phyloP scores from a whole-genome alignment of 805 yeast genomes.

The Candida methanosorbosa region DNA sequence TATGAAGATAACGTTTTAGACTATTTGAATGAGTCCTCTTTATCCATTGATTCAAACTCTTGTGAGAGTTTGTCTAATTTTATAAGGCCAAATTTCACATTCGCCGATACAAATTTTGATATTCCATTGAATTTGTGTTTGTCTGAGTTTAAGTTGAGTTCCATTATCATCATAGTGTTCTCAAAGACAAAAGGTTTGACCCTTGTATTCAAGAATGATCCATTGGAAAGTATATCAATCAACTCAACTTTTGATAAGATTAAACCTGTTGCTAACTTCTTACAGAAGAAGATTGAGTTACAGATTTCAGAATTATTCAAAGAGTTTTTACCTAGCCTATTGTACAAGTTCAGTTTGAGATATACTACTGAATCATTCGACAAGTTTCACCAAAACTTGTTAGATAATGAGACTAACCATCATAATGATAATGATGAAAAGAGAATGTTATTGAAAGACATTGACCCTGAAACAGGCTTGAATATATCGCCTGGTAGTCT shows the following conservation, averaged over 20 bases:
- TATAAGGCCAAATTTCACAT: conserved; percentile 56
- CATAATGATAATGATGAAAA: conserved; percentile 21
- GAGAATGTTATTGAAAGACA: conserved; percentile 34
- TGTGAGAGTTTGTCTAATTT: conserved; percentile 33
- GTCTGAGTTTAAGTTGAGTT: conserved; percentile 62
- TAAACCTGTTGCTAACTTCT: conserved; percentile 72
- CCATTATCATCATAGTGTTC: conserved; percentile 80
- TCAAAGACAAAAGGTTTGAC: conserved; percentile 78
- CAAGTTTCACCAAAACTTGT: conserved; percentile 27
- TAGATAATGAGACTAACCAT: conserved; percentile 19
- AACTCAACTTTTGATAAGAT: conserved; percentile 82
- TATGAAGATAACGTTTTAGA: conserved; percentile 31
- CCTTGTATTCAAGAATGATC: conserved; percentile 82
- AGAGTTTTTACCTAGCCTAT: conserved; percentile 74
- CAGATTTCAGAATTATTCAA: conserved; percentile 75
- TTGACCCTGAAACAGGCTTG: conserved; percentile 52
- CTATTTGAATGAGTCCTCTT: conserved; percentile 15
- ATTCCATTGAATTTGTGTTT: conserved; percentile 73
- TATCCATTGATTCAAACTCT: conserved; percentile 4
- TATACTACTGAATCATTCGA: conserved; percentile 38
- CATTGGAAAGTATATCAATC: conserved; percentile 73
- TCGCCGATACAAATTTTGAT: conserved; percentile 60
- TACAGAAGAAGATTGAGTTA: conserved; percentile 75
- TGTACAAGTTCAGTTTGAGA: conserved; percentile 66
- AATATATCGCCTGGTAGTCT: conserved; percentile 54